Conservation (phyloP, 805 yeast genomes). For the Candida maesae region DNA sequence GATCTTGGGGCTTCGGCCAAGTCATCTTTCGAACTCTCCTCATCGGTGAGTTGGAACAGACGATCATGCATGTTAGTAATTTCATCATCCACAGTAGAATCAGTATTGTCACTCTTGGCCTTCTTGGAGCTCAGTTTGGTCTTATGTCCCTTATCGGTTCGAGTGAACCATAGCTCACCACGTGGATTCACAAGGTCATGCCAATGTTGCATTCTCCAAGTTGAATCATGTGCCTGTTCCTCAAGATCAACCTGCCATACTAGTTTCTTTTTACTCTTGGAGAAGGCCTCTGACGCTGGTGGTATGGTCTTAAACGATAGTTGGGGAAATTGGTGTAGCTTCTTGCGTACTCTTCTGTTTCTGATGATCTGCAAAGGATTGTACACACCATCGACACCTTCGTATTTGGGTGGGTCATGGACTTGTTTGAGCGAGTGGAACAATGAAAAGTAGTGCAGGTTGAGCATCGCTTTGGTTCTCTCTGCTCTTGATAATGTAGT, state of each 20-base stretch:
- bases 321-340: slow-evolving; percentile 45
- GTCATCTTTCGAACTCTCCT: slow-evolving; percentile 17
- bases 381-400: slow-evolving; percentile 62
- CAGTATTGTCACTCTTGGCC: slow-evolving; percentile 1
- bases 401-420: slow-evolving; percentile 13
- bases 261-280: slow-evolving; percentile 42
- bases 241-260: slow-evolving; percentile 64
- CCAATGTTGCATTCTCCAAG: slow-evolving; percentile 59
- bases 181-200: slow-evolving; percentile 41
- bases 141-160: slow-evolving; percentile 1
- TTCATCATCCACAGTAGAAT: too few species aligned
- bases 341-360: slow-evolving; percentile 57
- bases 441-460: slow-evolving; percentile 23
- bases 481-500: slow-evolving; percentile 45
- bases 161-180: slow-evolving; percentile 53
- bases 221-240: slow-evolving; percentile 53
- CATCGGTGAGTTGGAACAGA: slow-evolving; percentile 17
- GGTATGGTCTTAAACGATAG: slow-evolving; percentile 48
- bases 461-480: slow-evolving; percentile 39
- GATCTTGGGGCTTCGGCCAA: slow-evolving; percentile 10
- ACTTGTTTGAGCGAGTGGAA: slow-evolving; percentile 20
- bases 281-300: slow-evolving; percentile 62
- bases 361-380: slow-evolving; percentile 84
- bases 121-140: slow-evolving; percentile 10
- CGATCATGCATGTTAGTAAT: slow-evolving; percentile 21